A percentile compares a stretch with the other conserved stretches of the same genome.
Conservation (phyloP, 2,329 filamentous ascomycete genomes). For the Fusarium sp. region DNA sequence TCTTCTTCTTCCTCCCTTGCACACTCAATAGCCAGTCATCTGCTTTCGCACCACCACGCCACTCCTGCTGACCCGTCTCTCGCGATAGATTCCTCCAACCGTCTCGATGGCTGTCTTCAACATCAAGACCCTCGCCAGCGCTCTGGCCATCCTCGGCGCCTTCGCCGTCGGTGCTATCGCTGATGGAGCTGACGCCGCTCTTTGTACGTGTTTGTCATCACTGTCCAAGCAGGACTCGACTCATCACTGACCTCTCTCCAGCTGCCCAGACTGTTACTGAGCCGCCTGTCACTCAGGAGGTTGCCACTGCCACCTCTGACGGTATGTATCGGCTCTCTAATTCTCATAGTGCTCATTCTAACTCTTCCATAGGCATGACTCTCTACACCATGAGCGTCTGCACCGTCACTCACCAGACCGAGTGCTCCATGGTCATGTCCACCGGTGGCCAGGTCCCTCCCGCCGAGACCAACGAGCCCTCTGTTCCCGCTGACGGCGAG, state of each 20-base stretch:
- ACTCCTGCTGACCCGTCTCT: conserved; percentile 3
- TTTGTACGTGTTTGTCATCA: conserved; percentile 36
- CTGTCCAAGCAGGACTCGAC: not conserved
- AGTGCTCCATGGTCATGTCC: conserved; percentile 52
- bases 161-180: conserved; percentile 36
- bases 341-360: not conserved
- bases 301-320: conserved; percentile 52
- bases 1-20: not conserved
- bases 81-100: conserved; percentile 28
- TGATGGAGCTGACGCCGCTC: conserved; percentile 30
- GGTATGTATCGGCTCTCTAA: conserved; percentile 45
- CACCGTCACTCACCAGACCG: conserved; percentile 54
- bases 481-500: conserved; percentile 29
- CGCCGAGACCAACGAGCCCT: conserved; percentile 16
- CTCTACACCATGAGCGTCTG: conserved; percentile 57
- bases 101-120: conserved; percentile 50
- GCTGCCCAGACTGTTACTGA: conserved; percentile 51
- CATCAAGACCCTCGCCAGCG: conserved; percentile 46
- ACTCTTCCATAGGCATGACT: conserved; percentile 47
- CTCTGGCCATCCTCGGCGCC: conserved; percentile 43
- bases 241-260: conserved; percentile 32
- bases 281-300: conserved; percentile 50
- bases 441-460: conserved; percentile 38
- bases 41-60: not conserved
- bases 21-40: too few relatives aligned